Evolutionary conservation across 495 filamentous ascomycete genomes (phyloP), one percentile per base, ranked within the genome.

Genomic region (Talaromyces nanjingensis): DNA sequence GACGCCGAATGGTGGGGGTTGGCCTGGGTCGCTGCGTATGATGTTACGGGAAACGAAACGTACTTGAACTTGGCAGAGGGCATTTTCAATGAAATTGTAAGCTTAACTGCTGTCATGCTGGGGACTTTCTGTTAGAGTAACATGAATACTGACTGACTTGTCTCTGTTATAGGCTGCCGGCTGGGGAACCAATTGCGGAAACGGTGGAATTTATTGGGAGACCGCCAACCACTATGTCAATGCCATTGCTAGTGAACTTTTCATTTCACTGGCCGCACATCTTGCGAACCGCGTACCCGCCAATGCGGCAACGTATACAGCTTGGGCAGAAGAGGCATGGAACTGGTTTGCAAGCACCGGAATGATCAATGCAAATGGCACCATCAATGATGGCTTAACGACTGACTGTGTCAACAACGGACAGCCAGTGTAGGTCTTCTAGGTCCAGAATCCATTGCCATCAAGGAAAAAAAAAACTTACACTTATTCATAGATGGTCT

Each of bases 231-330:
- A 71, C 0, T 86, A 88, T 67, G 84, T 85, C 42, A 89, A 87
- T 67, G 86, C 90, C 12, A 91, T 92, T 65, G 84, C 86, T 59
- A 93, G 92, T 72, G 89, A 91, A 70, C 81, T 92, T 7, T 92
- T 86, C 70, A 77, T 93, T 24, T 79, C 76, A 20, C 81, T 89
- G 2, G 89, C 87, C 4, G 87, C 90, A 9, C 83, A 87, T 66
- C 83, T 93, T n/a, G 87, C 88, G 31, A 90, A 89, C 70, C 84
- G 89, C 12, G 77, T 86, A 0, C 63, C 74, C 24, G 68, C 66
- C 18, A 75, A 73, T 1, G 84, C 81, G 66, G 64, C 72, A 6
- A 75, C 82, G 25, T 91, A 88, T 70, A 68, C 85, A 6, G 62
- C 77, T 60, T 84, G 82, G 66, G 89, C 89, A 7, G 62, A 73